Base-by-base conservation (phyloP, 2,329 filamentous ascomycete genomes). In the Pyrenochaeta sp. region DNA sequence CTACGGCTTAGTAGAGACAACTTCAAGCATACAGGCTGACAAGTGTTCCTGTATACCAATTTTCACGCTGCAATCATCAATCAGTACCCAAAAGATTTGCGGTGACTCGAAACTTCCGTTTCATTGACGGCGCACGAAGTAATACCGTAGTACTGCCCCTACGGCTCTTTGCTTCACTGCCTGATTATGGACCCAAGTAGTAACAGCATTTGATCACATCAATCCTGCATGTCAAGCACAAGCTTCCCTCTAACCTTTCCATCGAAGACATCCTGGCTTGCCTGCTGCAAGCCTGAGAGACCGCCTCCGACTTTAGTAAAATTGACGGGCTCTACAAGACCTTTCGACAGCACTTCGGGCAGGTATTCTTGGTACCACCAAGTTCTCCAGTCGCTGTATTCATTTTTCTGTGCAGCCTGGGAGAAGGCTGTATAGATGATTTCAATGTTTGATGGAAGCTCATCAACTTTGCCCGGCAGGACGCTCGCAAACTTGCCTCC, bases 301-400 rank as follows among this genome's bases (percentile, higher is more conserved):
- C 66, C 63, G 21, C 67, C 63, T n/a, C 62, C 49, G 18, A 60
- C 56, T 21, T 66, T 65, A 2, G 58, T 62, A 39, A 63, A 67
- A 33, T 60, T 64, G 3, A 62, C 65, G 1, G 63, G 54, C 42
- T 68, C 66, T 1, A 71, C 52, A 11, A 67, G 56, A 2, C 47
- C 33, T n/a, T 63, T 50, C 7, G 49, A 49, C 20, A 72, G 43
- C 11, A 68, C 64, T 23, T 61, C 60, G 3, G 66, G 63, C 7
- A 71, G 48, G 47, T 70, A 71, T 10, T 68, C 51, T 35, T 47
- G 45, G 37, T 66, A 71, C 63, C 64, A 69, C 61, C 62, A 72
- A 12, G 32, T 41, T 10, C 66, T 54, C 52, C 60, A 71, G 9
- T 62, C 54, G 14, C 39, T 48, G 33, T 64, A 33, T 23, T 70